Evolutionary conservation across 306 rosid species (phyloP).

Genomic region (Casuarina equisetifolia): DNA sequence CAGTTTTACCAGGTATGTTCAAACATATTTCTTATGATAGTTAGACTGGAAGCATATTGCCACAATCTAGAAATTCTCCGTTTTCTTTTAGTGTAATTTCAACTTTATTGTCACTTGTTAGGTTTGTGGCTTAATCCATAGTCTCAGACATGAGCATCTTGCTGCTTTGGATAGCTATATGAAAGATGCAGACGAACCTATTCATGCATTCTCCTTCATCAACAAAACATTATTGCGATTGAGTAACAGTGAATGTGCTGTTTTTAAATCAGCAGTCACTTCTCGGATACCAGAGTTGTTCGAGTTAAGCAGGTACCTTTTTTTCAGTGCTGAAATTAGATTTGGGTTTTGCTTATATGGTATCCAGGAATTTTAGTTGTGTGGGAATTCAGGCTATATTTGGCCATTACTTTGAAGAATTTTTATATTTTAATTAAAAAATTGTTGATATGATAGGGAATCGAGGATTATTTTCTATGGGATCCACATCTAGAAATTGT

Average conservation of each 20-base stretch:
- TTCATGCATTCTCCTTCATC: conserved; percentile 87
- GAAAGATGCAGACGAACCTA: conserved; percentile 83
- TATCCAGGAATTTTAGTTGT: neutral
- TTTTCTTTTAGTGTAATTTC: conserved; percentile 26
- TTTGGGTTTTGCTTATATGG: neutral
- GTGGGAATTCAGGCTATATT: neutral
- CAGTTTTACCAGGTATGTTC: conserved; percentile 69
- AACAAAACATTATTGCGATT: conserved; percentile 57
- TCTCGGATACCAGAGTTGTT: conserved; percentile 74
- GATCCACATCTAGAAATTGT: too few relatives aligned
- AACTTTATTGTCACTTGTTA: conserved; percentile 29
- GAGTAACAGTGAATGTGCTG: conserved; percentile 41
- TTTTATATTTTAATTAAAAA: too few relatives aligned
- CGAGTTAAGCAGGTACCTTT: conserved; percentile 67
- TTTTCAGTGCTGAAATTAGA: neutral
- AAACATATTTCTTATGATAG: conserved; percentile 14
- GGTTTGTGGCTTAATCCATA: conserved; percentile 94
- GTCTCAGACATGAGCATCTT: conserved; percentile 60
- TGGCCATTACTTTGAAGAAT: too few relatives aligned
- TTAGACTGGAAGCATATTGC: conserved; percentile 28
- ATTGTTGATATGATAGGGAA: too few relatives aligned
- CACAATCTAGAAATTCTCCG: conserved; percentile 17
- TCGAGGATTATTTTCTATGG: too few relatives aligned
- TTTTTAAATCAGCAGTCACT: conserved; percentile 64
- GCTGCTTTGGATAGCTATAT: conserved; percentile 88